Percentiles rank a stretch among this genome's conserved stretches.
Conservation (phyloP, 2,329 filamentous ascomycete species). For the Fusarium sp. region DNA sequence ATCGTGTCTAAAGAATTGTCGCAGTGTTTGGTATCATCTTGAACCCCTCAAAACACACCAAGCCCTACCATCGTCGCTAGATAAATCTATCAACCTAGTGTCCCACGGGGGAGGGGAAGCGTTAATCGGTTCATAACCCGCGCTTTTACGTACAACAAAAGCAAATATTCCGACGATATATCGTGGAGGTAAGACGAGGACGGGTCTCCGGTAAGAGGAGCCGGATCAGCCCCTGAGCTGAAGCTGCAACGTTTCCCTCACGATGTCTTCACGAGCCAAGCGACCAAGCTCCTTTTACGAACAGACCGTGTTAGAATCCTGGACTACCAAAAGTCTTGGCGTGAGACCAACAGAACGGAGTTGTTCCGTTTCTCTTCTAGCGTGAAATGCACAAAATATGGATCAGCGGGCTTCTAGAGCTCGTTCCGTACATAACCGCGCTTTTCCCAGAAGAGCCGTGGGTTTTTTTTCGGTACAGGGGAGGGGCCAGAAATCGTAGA, state of each 20-base stretch:
- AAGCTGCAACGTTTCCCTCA: conserved; percentile 3
- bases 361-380: conserved; percentile 33
- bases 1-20: background rate
- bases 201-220: conserved; percentile 10
- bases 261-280: background rate
- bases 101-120: conserved; percentile 15
- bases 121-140: background rate
- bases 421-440: conserved; percentile 24
- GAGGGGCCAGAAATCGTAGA: background rate
- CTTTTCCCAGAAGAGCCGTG: conserved; percentile 28
- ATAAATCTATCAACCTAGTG: conserved; percentile 1
- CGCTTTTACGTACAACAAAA: conserved; percentile 17
- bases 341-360: conserved; percentile 23
- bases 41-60: conserved; percentile 7
- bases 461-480: background rate
- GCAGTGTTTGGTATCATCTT: background rate
- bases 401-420: conserved; percentile 31
- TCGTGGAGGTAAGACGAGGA: conserved; percentile 2
- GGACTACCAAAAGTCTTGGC: background rate
- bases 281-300: background rate
- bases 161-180: background rate
- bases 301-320: background rate
- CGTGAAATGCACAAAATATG: conserved; percentile 32
- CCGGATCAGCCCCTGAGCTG: conserved; percentile 22
- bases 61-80: conserved; percentile 10